Evolutionary conservation across 1,284 basidiomycete genomes (phyloP), one percentile per base, ranked within the genome.

Genomic region (Lignosus rhinocerotis): DNA sequence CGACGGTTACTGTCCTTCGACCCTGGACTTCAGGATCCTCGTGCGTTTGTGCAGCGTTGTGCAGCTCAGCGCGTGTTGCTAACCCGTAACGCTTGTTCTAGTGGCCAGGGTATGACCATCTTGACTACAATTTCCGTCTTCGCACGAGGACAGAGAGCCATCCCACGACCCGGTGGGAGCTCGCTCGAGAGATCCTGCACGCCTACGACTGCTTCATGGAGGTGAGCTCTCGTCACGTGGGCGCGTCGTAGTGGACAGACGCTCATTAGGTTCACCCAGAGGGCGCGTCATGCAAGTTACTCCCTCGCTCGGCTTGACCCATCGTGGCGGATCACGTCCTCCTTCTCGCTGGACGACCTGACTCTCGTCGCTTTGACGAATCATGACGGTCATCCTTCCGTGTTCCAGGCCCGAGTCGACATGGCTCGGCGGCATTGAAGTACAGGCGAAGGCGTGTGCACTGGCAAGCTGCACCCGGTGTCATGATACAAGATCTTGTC

Each of bases 101-200:
- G 59, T 61, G 59, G 59, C 59, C 59, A 3, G 59, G 59, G 1
- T 61, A 61, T 25, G 25, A 14, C 0, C 59, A 61, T 19, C 7
- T 47, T 1, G 32, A 31, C 17, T 19, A 21, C 1, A 32, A 31
- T 8, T 7, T n/a, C 7, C 34, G 17, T 3, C n/a, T 52, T 1
- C 7, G 16, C 2, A 12, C 42, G 0, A 19, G 10, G 12, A 36
- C 17, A 16, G 12, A 30, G 3, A 39, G 52, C 11, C 31, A 17
- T 1, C 43, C 44, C 2, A 10, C 51, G 11, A 52, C 47, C 9
- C 33, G 38, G 9, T 31, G 17, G 14, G 47, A 57, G 3, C 12
- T 61, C 11, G 59, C 59, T 16, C 2, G 1, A 6, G 10, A 47
- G 11, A 44, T 61, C 5, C 30, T 51, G 0, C 1, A 4, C 1